Evolutionary conservation across 805 yeast species (phyloP).

Genomic region (Wickerhamiella shivajii): DNA sequence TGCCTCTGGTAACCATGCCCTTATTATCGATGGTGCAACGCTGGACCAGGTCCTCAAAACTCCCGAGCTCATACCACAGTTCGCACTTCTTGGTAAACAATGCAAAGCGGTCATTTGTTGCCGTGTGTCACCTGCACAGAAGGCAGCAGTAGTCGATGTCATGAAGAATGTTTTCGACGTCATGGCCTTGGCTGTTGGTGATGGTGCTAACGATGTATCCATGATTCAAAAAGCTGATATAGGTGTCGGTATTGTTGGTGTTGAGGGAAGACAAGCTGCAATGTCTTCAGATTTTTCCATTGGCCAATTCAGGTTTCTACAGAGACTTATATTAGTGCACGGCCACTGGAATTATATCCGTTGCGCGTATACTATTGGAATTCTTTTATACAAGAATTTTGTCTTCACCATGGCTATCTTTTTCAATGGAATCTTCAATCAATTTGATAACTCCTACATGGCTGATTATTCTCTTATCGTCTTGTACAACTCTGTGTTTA

Average conservation of each 20-base stretch:
- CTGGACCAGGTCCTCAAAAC: constrained; percentile 22
- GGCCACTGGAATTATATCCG: constrained; percentile 74
- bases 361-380: constrained; percentile 65
- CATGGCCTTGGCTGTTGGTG: constrained; percentile 85
- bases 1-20: constrained; percentile 42
- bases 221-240: constrained; percentile 80
- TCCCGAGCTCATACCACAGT: constrained; percentile 22
- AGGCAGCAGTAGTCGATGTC: constrained; percentile 88
- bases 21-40: constrained; percentile 60
- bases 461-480: constrained; percentile 66
- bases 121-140: constrained; percentile 93
- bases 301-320: constrained; percentile 61
- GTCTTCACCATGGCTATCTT: constrained; percentile 60
- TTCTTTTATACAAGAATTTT: constrained; percentile 66
- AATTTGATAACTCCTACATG: constrained; percentile 64
- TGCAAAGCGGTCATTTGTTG: constrained; percentile 77
- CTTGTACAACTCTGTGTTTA: constrained; percentile 71
- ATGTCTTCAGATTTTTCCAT: constrained; percentile 77
- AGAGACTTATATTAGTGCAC: constrained; percentile 55
- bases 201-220: constrained; percentile 86
- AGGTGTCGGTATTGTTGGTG: constrained; percentile 80
- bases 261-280: constrained; percentile 76
- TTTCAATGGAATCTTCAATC: constrained; percentile 60
- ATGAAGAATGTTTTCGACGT: constrained; percentile 66
- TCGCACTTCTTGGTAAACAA: constrained; percentile 57